Evolutionary conservation across 495 filamentous ascomycete species (phyloP), one percentile per base, ranked within the genome.

Genomic region (Rhizodiscina lignyota): DNA sequence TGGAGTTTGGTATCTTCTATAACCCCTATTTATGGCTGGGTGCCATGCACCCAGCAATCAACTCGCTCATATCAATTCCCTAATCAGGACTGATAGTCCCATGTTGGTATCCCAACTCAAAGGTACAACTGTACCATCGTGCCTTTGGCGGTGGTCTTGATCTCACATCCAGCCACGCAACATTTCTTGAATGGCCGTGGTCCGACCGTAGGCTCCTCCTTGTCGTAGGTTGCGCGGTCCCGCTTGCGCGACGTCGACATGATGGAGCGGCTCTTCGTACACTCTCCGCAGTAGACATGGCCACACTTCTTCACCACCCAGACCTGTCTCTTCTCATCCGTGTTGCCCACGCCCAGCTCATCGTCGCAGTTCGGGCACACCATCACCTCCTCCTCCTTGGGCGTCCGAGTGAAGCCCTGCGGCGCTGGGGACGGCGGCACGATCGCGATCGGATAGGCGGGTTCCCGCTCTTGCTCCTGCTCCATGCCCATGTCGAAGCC

Each of bases 241-340:
- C 35, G 37, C 26, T 26, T 39, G n/a, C n/a, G n/a, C n/a, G n/a
- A n/a, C n/a, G n/a, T n/a, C n/a, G n/a, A n/a, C n/a, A n/a, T n/a
- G n/a, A n/a, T n/a, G 26, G 13, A 18, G 1, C 76, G 64, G 30
- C 72, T 59, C 23, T 60, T 62, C 12, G 66, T 63, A 43, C 77
- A 83, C 38, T 68, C 64, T 28, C 77, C 77, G 49, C 77, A 83
- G 46, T 81, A 83, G 3, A 78, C 80, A 64, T 86, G 80, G 36
- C 80, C 81, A 53, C 80, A 86, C 38, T 58, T 55, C 43, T 73
- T 82, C 1, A 73, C 62, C 13, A 81, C 64, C 78, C 80, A 84
- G 21, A 83, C 74, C 39, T 79, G 67, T 49, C 70, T 67, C 49
- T 75, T 72, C 5, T 58, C 38, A 18, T 72, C 71, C 29, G 66